A percentile compares a stretch with the other conserved stretches of the same genome.
These are phyloP conservation scores for Waitea zeae DNA, from an alignment of 1,284 basidiomycete genomes.

Conservation along the genomic window DNA sequence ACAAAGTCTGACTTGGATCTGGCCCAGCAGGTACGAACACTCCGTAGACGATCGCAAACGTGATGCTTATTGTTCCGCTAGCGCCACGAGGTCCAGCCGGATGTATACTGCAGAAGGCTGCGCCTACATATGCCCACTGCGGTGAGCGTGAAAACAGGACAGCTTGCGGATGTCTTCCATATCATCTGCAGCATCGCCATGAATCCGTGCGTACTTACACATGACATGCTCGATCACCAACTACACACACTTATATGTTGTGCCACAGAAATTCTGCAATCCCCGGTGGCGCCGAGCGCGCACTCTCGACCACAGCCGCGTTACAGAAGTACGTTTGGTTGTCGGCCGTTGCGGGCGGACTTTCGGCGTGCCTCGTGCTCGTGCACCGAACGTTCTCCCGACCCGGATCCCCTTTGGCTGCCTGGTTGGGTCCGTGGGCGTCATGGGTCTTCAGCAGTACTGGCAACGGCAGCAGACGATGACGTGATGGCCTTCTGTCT, in stretches of 20 bases:
- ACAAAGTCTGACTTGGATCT: slow-evolving; percentile 97
- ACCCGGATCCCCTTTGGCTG: too few species aligned
- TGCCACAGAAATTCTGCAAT: slow-evolving; percentile 40
- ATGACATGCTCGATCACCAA: slow-evolving; percentile 7
- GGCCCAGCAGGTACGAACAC: slow-evolving; percentile 67
- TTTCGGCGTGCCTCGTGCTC: slow-evolving; percentile 51
- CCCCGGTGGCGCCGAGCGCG: slow-evolving; percentile 63
- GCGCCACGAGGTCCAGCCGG: slow-evolving; percentile 97
- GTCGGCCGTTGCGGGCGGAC: slow-evolving; percentile 51
- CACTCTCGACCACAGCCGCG: slow-evolving; percentile 45
- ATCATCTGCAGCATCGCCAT: slow-evolving; percentile 73
- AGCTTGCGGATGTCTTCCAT: slow-evolving; percentile 83
- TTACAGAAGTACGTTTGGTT: slow-evolving; percentile 51
- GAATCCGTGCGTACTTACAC: slow-evolving; percentile 47
- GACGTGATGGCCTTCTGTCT: too few species aligned
- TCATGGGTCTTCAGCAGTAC: too few species aligned
- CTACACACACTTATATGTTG: background rate
- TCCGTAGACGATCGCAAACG: slow-evolving; percentile 2
- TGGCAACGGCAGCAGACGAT: too few species aligned
- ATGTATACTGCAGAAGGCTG: slow-evolving; percentile 83
- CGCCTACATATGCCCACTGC: slow-evolving; percentile 80
- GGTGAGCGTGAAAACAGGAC: slow-evolving; percentile 73
- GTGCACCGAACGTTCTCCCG: slow-evolving; percentile 43
- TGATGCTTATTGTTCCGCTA: slow-evolving; percentile 20
- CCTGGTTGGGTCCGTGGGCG: too few species aligned